A percentile compares a stretch with the other conserved stretches of the same genome.
These are phyloP conservation scores for Saccharum officinarum DNA, from an alignment of 176 grass and related monocot genomes.

Conservation along the genomic window DNA sequence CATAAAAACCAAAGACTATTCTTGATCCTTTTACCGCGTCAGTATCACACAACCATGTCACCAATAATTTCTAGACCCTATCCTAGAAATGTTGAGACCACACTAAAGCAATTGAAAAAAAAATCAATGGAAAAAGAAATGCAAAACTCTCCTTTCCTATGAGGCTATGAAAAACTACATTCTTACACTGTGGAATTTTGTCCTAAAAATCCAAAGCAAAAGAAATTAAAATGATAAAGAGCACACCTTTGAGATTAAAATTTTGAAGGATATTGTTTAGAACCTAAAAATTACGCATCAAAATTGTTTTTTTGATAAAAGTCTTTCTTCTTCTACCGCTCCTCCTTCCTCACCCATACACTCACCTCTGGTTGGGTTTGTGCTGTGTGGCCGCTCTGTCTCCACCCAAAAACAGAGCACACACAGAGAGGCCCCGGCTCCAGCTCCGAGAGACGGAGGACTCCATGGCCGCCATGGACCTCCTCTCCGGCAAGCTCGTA, in stretches of 20 bases:
- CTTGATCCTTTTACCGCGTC: not conserved
- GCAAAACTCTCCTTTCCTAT: no score
- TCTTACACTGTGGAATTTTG: not conserved
- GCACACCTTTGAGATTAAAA: not conserved
- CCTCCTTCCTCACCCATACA: conserved; percentile 31
- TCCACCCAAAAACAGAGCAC: conserved; percentile 29
- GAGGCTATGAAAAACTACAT: not conserved
- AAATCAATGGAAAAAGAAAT: not conserved
- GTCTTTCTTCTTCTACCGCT: not conserved
- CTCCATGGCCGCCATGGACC: conserved; percentile 58
- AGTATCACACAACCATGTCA: no score
- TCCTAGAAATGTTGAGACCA: not conserved
- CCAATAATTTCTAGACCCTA: not conserved
- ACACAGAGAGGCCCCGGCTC: not conserved
- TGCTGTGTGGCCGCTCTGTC: conserved; percentile 45
- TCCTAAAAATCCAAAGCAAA: not conserved
- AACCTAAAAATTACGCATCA: not conserved
- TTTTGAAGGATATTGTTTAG: no score
- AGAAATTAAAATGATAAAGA: not conserved
- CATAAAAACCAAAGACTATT: not conserved
- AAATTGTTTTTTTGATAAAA: not conserved
- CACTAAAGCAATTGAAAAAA: not conserved
- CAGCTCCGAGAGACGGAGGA: not conserved
- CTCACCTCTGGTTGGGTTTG: not conserved
- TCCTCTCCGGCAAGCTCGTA: conserved; percentile 61